Conservation (phyloP, 345 rosid species). For the Tarenaya hassleriana region DNA sequence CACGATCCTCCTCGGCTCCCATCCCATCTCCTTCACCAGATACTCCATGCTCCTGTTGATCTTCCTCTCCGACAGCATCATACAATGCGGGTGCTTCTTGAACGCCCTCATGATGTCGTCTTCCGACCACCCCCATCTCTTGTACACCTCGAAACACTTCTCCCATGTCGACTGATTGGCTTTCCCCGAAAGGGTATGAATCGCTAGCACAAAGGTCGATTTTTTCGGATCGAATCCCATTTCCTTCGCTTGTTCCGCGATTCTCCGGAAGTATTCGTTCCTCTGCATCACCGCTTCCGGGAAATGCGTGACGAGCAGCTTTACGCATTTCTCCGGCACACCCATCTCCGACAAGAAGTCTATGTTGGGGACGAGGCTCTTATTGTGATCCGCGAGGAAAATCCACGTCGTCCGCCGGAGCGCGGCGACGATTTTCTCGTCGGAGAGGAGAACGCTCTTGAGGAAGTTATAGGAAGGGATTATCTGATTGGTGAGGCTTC, state of each 20-base stretch:
- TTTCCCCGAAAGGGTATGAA: slow-evolving; percentile 38
- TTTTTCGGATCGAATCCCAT: slow-evolving; percentile 48
- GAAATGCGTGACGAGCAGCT: slow-evolving; percentile 39
- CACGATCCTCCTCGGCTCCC: slow-evolving; percentile 30
- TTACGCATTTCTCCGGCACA: slow-evolving; percentile 32
- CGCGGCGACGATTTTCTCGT: slow-evolving; percentile 33
- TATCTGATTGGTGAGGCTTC: slow-evolving; percentile 35
- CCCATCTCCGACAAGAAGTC: slow-evolving; percentile 27
- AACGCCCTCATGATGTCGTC: slow-evolving; percentile 42
- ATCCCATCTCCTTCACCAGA: slow-evolving; percentile 42
- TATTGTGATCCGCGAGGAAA: slow-evolving; percentile 34
- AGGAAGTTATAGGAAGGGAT: slow-evolving; percentile 38
- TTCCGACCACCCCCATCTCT: slow-evolving; percentile 51
- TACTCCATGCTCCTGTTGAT: slow-evolving; percentile 39
- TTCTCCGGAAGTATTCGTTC: slow-evolving; percentile 26
- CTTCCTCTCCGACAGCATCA: slow-evolving; percentile 47
- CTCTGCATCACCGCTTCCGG: slow-evolving; percentile 44
- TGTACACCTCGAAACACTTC: slow-evolving; percentile 36
- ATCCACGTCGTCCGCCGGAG: slow-evolving; percentile 37
- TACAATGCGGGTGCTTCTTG: slow-evolving; percentile 43
- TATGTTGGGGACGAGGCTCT: slow-evolving; percentile 39
- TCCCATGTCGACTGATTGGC: slow-evolving; percentile 39
- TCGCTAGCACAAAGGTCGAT: slow-evolving; percentile 39
- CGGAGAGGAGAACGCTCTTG: slow-evolving; percentile 26
- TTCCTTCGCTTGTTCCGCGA: slow-evolving; percentile 32